Conservation (phyloP, 192 early-diverging fungal genomes). For the Backusella psychrophila region DNA sequence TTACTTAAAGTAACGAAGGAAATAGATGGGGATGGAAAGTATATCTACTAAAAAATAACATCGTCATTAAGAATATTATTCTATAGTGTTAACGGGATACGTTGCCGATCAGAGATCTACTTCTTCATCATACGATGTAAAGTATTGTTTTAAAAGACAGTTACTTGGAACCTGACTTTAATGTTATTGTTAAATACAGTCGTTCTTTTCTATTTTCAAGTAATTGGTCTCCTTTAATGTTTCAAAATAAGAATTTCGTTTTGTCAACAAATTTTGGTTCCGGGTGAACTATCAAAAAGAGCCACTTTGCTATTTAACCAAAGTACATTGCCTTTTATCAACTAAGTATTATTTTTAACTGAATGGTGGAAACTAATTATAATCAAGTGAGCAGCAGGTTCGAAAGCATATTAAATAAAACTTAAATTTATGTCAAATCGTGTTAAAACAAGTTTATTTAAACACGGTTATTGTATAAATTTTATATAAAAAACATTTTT, state of each 20-base stretch:
- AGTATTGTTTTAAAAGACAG: not conserved
- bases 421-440: not conserved
- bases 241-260: not conserved
- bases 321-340: not conserved
- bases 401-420: not conserved
- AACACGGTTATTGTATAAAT: not conserved
- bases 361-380: not conserved
- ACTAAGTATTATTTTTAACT: not conserved
- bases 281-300: too few relatives aligned
- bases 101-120: not conserved
- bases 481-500: not conserved
- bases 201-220: not conserved
- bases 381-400: not conserved
- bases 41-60: not conserved
- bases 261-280: too few relatives aligned
- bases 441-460: not conserved
- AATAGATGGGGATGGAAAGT: not conserved
- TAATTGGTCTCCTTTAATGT: not conserved
- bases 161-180: not conserved
- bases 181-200: not conserved
- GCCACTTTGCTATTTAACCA: too few relatives aligned
- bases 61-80: not conserved
- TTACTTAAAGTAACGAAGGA: not conserved
- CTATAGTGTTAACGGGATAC: not conserved
- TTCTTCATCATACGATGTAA: not conserved